phyloP scores from a whole-genome alignment of 495 filamentous ascomycete species.

The Aspergillus saccharolyticus region DNA sequence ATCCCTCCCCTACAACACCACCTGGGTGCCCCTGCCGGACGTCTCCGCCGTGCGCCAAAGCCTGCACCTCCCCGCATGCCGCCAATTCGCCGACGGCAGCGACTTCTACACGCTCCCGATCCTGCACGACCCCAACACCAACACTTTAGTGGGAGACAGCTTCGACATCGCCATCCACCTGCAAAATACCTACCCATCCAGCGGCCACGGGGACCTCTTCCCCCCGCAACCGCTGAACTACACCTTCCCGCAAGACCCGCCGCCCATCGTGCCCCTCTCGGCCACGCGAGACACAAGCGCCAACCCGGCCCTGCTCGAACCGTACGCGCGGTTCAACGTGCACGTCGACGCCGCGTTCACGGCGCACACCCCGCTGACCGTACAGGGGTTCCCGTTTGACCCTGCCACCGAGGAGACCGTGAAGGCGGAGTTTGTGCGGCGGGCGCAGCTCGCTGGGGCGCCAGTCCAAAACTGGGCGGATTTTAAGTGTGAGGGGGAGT shows the following conservation, averaged over 20 bases:
- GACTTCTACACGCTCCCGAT: constrained; percentile 58
- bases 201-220: constrained; percentile 36
- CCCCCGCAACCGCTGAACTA: constrained; percentile 32
- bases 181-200: constrained; percentile 42
- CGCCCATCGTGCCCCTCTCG: constrained; percentile 26
- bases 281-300: background rate
- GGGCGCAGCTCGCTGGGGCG: constrained; percentile 15
- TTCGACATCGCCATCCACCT: constrained; percentile 59
- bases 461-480: constrained; percentile 42
- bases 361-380: constrained; percentile 29
- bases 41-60: constrained; percentile 40
- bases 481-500: constrained; percentile 38
- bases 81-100: constrained; percentile 52
- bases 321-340: constrained; percentile 40
- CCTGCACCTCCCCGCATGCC: constrained; percentile 40
- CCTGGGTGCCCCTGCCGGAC: constrained; percentile 48
- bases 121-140: constrained; percentile 43
- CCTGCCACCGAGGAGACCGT: constrained; percentile 33
- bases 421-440: constrained; percentile 42
- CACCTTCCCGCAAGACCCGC: constrained; percentile 7
- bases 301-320: constrained; percentile 12
- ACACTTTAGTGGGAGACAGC: constrained; percentile 49
- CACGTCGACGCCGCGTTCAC: constrained; percentile 50
- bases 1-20: constrained; percentile 44
- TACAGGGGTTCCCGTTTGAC: constrained; percentile 39